Percentiles rank a stretch among this genome's conserved stretches.
These are phyloP conservation scores for Rhamnella rubrinervis DNA, from an alignment of 331 rosid genomes.

Conservation along the genomic window DNA sequence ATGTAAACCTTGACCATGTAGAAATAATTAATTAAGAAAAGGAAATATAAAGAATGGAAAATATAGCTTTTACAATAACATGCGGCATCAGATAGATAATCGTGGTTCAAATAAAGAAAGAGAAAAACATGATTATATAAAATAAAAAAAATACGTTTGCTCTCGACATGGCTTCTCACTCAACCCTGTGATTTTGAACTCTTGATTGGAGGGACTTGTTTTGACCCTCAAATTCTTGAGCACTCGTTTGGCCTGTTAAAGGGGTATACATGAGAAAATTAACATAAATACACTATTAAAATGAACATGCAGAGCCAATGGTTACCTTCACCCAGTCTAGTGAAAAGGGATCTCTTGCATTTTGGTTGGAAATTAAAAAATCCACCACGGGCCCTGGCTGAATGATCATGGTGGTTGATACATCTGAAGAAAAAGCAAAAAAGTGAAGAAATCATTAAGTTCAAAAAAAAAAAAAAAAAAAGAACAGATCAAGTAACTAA, in stretches of 20 bases:
- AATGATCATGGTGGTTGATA: conserved; percentile 87
- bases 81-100: neutral
- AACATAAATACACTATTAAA: neutral
- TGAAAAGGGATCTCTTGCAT: conserved; percentile 60
- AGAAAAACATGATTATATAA: neutral
- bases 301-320: neutral
- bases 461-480: neutral
- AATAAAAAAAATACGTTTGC: conserved; percentile 41
- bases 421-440: conserved; percentile 47
- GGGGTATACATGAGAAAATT: neutral
- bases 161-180: conserved; percentile 76
- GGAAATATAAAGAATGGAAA: neutral
- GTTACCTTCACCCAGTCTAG: conserved; percentile 88
- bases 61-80: neutral
- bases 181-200: conserved; percentile 81
- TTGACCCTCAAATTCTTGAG: conserved; percentile 77
- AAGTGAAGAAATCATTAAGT: neutral
- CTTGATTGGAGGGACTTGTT: conserved; percentile 62
- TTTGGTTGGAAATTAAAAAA: conserved; percentile 72
- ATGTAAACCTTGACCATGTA: conserved; percentile 46
- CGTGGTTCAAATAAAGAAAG: neutral
- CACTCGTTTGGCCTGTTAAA: conserved; percentile 65
- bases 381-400: conserved; percentile 91
- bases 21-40: neutral
- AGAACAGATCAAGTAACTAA: neutral